These are phyloP conservation scores for Orbilia quercus DNA, from an alignment of 2,329 filamentous ascomycete species.

Conservation along the genomic window DNA sequence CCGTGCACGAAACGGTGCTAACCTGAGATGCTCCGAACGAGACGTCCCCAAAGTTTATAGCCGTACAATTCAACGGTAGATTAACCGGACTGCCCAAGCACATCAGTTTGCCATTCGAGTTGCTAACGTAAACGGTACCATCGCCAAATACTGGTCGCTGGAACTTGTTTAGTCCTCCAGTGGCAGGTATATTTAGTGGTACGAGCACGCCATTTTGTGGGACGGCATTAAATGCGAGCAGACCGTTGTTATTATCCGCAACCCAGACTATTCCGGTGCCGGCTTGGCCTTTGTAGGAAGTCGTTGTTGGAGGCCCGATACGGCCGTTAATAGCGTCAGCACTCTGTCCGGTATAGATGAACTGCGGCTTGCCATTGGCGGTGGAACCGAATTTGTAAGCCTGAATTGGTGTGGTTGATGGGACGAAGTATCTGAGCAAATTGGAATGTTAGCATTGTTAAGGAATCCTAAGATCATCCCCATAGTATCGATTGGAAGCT, in stretches of 20 bases:
- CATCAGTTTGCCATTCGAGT: constrained; percentile 67
- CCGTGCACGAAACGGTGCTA: constrained; percentile 66
- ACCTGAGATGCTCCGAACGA: constrained; percentile 67
- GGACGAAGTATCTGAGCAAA: constrained; percentile 31
- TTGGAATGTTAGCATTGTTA: constrained; percentile 2
- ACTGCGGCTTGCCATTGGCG: constrained; percentile 45
- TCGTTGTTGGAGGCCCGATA: constrained; percentile 70
- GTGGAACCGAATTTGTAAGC: constrained; percentile 62
- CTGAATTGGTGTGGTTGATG: constrained; percentile 56
- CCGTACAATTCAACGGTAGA: constrained; percentile 67
- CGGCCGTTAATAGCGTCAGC: constrained; percentile 58
- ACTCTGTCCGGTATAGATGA: constrained; percentile 21
- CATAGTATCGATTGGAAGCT: too few relatives aligned
- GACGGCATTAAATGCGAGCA: constrained; percentile 69
- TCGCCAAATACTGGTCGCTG: constrained; percentile 71
- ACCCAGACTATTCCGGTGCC: constrained; percentile 71
- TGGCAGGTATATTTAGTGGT: constrained; percentile 66
- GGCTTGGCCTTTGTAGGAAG: constrained; percentile 68
- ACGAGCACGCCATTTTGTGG: constrained; percentile 64
- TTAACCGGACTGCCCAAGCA: constrained; percentile 70
- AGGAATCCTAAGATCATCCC: too few relatives aligned
- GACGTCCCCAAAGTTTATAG: constrained; percentile 64
- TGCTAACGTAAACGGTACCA: constrained; percentile 69
- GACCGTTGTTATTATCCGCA: constrained; percentile 69
- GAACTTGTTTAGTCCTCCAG: constrained; percentile 70